These are phyloP conservation scores for Aspergillus sclerotiicarbonarius DNA, from an alignment of 495 filamentous ascomycete species.

Conservation along the genomic window DNA sequence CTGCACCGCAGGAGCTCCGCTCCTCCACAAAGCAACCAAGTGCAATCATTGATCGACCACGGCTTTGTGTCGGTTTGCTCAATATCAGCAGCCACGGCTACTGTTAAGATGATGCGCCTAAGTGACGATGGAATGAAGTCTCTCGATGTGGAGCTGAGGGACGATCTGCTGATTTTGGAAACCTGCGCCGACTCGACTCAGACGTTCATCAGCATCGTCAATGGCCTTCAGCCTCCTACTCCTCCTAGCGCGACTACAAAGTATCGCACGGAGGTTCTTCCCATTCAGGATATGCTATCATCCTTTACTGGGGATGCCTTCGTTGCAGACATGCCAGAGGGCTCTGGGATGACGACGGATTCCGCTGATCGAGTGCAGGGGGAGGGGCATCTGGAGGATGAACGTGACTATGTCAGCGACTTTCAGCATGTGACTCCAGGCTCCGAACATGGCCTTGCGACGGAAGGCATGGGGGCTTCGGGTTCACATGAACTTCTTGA, in stretches of 20 bases:
- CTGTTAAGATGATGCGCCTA: conserved; percentile 53
- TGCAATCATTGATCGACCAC: conserved; percentile 59
- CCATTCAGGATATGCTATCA: conserved; percentile 82
- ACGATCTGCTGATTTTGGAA: conserved; percentile 86
- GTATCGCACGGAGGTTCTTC: conserved; percentile 83
- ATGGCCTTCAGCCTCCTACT: conserved; percentile 77
- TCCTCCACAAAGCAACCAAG: conserved; percentile 55
- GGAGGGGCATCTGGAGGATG: conserved; percentile 45
- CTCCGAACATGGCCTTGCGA: conserved; percentile 39
- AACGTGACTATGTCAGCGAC: conserved; percentile 62
- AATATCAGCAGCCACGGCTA: conserved; percentile 73
- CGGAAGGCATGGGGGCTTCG: conserved; percentile 29
- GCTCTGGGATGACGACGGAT: conserved; percentile 13
- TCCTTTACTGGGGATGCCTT: conserved; percentile 87
- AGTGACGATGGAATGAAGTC: conserved; percentile 56
- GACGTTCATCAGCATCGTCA: conserved; percentile 77
- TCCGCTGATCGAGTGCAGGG: conserved; percentile 16
- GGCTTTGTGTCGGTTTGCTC: conserved; percentile 85
- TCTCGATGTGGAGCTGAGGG: conserved; percentile 75
- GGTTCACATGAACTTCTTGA: conserved; percentile 58
- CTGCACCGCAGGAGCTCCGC: conserved; percentile 45
- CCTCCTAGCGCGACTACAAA: conserved; percentile 76
- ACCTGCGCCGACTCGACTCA: conserved; percentile 97
- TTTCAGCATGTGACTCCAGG: conserved; percentile 51
- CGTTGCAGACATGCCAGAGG: conserved; percentile 31